A percentile compares a stretch with the other conserved stretches of the same genome.
phyloP scores from a whole-genome alignment of 441 rosid species.

The Melastoma candidum region DNA sequence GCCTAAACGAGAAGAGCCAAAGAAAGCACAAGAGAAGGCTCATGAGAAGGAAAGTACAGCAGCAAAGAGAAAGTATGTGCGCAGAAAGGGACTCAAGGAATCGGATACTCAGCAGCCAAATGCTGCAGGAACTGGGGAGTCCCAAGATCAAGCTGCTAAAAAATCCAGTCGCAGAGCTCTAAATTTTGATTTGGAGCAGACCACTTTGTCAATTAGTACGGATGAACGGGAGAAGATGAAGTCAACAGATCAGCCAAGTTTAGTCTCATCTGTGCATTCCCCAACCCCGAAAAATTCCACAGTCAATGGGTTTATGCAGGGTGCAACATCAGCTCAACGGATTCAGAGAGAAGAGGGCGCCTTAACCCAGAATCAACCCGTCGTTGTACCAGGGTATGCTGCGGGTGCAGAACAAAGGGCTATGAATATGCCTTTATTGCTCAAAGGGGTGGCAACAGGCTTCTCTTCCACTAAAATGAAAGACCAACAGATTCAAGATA shows the following conservation, averaged over 20 bases:
- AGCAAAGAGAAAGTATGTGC: constrained; percentile 58
- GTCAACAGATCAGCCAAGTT: constrained; percentile 9
- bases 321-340: constrained; percentile 22
- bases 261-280: constrained; percentile 17
- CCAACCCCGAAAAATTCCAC: constrained; percentile 20
- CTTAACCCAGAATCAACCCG: constrained; percentile 24
- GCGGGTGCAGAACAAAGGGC: constrained; percentile 22
- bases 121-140: constrained; percentile 13
- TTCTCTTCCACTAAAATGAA: constrained; percentile 21
- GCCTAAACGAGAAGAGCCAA: constrained; percentile 27
- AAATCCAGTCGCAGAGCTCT: constrained; percentile 54
- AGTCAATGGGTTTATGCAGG: constrained; percentile 11
- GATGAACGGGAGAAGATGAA: constrained; percentile 10
- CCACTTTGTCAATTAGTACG: constrained; percentile 8
- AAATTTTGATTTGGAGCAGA: constrained; percentile 45
- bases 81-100: constrained; percentile 36
- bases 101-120: constrained; percentile 30
- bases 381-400: constrained; percentile 16
- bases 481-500: constrained; percentile 22
- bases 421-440: constrained; percentile 15
- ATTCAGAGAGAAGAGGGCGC: constrained; percentile 24
- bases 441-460: constrained; percentile 13
- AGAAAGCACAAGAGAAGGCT: constrained; percentile 10
- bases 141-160: constrained; percentile 18
- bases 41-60: constrained; percentile 24